These are phyloP conservation scores for Aspergillus funiculosus DNA, from an alignment of 495 filamentous ascomycete genomes.

Conservation along the genomic window DNA sequence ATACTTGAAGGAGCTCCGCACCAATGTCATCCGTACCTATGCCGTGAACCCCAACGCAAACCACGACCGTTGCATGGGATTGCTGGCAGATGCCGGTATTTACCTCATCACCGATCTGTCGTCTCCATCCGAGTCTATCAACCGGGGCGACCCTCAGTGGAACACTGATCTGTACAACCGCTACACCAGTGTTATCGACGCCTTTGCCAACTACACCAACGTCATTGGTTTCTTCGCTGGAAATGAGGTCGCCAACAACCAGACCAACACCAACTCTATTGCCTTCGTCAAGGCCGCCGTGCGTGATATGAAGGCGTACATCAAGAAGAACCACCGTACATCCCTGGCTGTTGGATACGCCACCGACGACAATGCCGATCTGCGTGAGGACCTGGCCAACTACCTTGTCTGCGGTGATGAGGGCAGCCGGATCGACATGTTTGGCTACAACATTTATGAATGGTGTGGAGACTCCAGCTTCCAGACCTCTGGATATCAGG, in stretches of 20 bases:
- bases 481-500: constrained; percentile 66
- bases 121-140: constrained; percentile 75
- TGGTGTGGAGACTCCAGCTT: constrained; percentile 88
- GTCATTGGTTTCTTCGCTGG: constrained; percentile 95
- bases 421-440: constrained; percentile 77
- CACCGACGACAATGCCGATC: constrained; percentile 80
- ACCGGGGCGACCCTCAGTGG: constrained; percentile 72
- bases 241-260: constrained; percentile 88
- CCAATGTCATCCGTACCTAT: constrained; percentile 93
- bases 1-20: constrained; percentile 66
- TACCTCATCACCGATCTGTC: constrained; percentile 91
- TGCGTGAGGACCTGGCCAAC: constrained; percentile 70
- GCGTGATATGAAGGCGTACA: constrained; percentile 92
- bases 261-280: constrained; percentile 77
- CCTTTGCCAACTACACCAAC: constrained; percentile 75
- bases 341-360: constrained; percentile 86
- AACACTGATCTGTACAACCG: constrained; percentile 68
- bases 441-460: constrained; percentile 99
- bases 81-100: constrained; percentile 85
- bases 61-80: constrained; percentile 78
- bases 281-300: constrained; percentile 97
- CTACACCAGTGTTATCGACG: constrained; percentile 84
- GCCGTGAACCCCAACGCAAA: constrained; percentile 75
- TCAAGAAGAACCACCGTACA: constrained; percentile 69
- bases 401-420: constrained; percentile 88